A percentile compares a stretch with the other conserved stretches of the same genome.
Evolutionary conservation across 257 asterid species (phyloP).

Genomic region (Nicotiana tabacum): DNA sequence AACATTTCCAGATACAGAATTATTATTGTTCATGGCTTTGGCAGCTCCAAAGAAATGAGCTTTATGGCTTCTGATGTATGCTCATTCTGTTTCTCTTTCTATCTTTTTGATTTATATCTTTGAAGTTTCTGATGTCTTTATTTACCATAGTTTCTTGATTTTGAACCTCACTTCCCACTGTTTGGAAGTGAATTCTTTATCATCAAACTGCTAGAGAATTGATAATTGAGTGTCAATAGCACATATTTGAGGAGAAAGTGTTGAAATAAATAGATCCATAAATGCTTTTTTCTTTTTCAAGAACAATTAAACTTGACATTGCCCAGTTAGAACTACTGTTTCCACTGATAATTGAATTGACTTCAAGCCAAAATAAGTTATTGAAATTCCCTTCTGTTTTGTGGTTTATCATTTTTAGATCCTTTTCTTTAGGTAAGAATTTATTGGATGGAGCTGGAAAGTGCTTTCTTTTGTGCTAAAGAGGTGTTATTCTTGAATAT

Average conservation of each 20-base stretch:
- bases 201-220: background rate
- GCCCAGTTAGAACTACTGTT: background rate
- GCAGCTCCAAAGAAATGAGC: slow-evolving; percentile 79
- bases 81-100: background rate
- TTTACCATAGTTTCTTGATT: background rate
- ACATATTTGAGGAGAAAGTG: background rate
- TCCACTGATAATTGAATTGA: background rate
- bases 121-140: background rate
- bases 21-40: slow-evolving; percentile 86
- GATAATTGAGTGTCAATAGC: background rate
- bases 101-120: slow-evolving; percentile 2
- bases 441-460: background rate
- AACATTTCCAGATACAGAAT: slow-evolving; percentile 50
- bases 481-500: background rate
- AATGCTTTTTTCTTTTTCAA: background rate
- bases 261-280: background rate
- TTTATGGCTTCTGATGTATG: slow-evolving; percentile 76
- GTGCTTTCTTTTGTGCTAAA: background rate
- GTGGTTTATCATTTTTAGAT: background rate
- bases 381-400: background rate
- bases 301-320: background rate
- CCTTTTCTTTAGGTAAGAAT: background rate
- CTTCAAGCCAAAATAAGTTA: background rate
- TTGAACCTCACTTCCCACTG: background rate
- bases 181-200: background rate